These are phyloP conservation scores for Starmerella apicola DNA, from an alignment of 805 yeast species.

Conservation along the genomic window DNA sequence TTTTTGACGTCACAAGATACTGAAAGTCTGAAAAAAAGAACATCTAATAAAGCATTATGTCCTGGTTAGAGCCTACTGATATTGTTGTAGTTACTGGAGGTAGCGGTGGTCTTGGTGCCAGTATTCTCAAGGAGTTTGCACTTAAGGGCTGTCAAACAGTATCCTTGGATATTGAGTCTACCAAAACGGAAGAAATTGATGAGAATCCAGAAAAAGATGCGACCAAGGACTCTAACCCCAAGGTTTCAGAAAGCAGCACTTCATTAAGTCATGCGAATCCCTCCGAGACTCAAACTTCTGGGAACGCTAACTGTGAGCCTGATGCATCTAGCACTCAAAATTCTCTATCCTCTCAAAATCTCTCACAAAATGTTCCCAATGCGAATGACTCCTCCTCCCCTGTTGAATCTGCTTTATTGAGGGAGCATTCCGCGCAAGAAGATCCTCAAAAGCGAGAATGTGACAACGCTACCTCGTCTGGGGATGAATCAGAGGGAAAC, in stretches of 20 bases:
- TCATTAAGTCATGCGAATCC: too few relatives aligned
- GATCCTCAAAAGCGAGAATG: too few relatives aligned
- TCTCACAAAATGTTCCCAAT: neutral
- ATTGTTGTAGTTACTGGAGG: conserved; percentile 79
- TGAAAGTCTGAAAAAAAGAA: too few relatives aligned
- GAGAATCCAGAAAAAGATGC: neutral
- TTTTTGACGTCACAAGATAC: too few relatives aligned
- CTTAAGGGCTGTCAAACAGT: conserved; percentile 40
- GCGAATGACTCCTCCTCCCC: neutral
- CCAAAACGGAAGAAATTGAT: neutral
- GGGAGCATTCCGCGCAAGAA: neutral
- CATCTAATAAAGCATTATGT: too few relatives aligned
- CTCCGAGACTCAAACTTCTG: neutral
- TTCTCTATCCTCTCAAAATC: too few relatives aligned
- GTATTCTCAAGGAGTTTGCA: conserved; percentile 39
- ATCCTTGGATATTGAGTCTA: conserved; percentile 44
- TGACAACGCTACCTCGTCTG: neutral
- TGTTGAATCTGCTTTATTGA: neutral
- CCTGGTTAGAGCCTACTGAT: conserved; percentile 31
- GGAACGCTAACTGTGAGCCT: neutral
- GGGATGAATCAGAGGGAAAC: neutral
- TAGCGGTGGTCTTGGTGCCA: conserved; percentile 60
- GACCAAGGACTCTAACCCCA: neutral
- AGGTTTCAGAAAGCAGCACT: neutral
- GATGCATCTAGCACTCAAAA: neutral